Evolutionary conservation across 1,284 basidiomycete genomes (phyloP).

Genomic region (Psilocybe mexicana): DNA sequence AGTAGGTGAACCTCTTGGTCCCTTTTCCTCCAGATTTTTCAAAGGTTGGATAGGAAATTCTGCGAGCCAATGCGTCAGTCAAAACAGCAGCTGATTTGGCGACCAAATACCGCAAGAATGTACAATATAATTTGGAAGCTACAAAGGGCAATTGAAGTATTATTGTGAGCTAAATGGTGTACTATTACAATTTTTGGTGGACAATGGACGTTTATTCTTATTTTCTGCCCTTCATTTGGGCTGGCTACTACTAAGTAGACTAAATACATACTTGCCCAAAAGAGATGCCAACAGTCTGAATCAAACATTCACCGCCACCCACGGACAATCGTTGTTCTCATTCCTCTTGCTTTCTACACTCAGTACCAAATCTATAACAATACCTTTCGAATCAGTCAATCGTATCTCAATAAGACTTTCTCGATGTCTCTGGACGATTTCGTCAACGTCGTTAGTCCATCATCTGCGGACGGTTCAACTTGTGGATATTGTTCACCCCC

Average conservation of each 20-base stretch:
- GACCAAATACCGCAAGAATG: constrained; percentile 82
- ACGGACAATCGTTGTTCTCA: no score
- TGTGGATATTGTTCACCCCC: constrained; percentile 50
- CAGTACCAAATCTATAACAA: no score
- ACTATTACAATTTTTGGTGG: background rate
- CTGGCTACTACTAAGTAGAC: no score
- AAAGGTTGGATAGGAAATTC: constrained; percentile 55
- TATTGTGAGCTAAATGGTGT: background rate
- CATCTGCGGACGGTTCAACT: constrained; percentile 29
- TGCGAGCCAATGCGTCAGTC: constrained; percentile 69
- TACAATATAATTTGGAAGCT: constrained; percentile 82
- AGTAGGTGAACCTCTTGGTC: constrained; percentile 36
- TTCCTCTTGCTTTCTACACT: no score
- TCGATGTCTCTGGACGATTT: constrained; percentile 20
- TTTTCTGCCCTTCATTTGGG: no score
- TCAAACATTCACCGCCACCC: no score
- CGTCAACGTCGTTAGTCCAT: constrained; percentile 38
- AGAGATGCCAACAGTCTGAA: no score
- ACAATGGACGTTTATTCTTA: no score
- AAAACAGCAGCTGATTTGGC: constrained; percentile 77
- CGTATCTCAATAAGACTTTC: background rate
- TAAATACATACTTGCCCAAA: no score
- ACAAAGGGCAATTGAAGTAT: constrained; percentile 41
- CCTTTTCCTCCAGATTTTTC: background rate
- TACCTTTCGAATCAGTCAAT: no score